Percentiles rank a stretch among this genome's conserved stretches.
Conservation (phyloP, 305 asterid species). For the Withania somnifera region DNA sequence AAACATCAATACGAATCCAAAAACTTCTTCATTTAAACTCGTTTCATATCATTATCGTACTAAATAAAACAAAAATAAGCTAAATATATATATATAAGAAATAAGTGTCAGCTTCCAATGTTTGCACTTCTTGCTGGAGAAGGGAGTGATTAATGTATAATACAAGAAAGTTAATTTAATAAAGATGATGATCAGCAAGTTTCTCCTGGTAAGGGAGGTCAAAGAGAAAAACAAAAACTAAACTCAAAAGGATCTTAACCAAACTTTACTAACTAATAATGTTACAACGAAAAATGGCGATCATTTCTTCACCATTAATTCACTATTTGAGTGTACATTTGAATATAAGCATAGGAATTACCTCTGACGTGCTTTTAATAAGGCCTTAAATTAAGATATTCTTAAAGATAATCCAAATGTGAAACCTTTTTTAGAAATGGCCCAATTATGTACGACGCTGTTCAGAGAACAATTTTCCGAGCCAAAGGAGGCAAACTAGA, state of each 20-base stretch:
- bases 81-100: too few relatives aligned
- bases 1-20: not conserved
- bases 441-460: slow-evolving; percentile 23
- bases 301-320: slow-evolving; percentile 21
- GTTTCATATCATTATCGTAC: not conserved
- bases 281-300: slow-evolving; percentile 20
- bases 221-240: not conserved
- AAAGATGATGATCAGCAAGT: slow-evolving; percentile 8
- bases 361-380: slow-evolving; percentile 18
- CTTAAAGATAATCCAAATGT: slow-evolving; percentile 19
- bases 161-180: slow-evolving; percentile 21
- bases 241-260: slow-evolving; percentile 15
- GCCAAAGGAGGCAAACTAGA: slow-evolving; percentile 16
- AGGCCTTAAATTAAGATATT: slow-evolving; percentile 22
- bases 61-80: not conserved
- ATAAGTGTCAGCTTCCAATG: not conserved
- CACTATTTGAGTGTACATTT: slow-evolving; percentile 20
- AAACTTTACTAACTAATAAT: slow-evolving; percentile 20
- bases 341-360: slow-evolving; percentile 23
- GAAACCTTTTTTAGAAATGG: slow-evolving; percentile 16
- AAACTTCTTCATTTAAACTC: not conserved
- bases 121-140: slow-evolving; percentile 15
- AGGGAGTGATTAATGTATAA: slow-evolving; percentile 32
- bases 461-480: slow-evolving; percentile 17
- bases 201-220: slow-evolving; percentile 1